Evolutionary conservation across 225 moss, liverwort and hornwort genomes (phyloP), one percentile per base, ranked within the genome.

Genomic region (Straminergon stramineum): DNA sequence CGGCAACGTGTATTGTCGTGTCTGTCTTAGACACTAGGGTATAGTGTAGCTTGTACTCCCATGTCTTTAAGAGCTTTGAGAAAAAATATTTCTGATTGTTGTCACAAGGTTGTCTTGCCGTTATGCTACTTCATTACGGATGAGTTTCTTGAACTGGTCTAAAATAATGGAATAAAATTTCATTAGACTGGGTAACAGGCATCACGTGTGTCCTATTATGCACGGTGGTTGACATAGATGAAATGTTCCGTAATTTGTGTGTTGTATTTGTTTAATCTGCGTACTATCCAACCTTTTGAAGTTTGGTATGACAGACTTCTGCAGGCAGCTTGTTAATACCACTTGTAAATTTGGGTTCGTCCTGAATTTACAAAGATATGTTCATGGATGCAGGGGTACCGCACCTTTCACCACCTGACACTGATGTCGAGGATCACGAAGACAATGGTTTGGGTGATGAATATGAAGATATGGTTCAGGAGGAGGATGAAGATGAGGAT

Each of bases 381-480:
- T 95, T 93, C 90, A 90, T 95, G 95, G 92, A 95, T 95, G 95
- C 95, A 95, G 98, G 97, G 70, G 98, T 96, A 67, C 98, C 96
- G 80, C 97, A 97, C 78, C 93, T 98, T 78, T 98, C 98, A 83
- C 98, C 98, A 16, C 97, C 98, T 51, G 98, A 98, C 86, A 98
- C 98, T 75, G 98, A 98, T 90, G 97, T 98, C 74, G 98, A 98
- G 86, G 98, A 98, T 88, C 97, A 96, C 77, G 98, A 98, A 92
- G 98, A 96, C 85, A 97, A 93, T 89, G 97, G 97, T 53, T 92
- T 98, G 87, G 98, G 97, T 84, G 98, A 98, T 91, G 98, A 96
- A 28, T 98, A 96, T 61, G 98, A 98, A 91, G 98, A 98, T 65
- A 96, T 98, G 95, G 95, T 97, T 68, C 97, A 98, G 88, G 97